Conservation (phyloP, 805 yeast genomes). For the Yamadazyma phyllophila region DNA sequence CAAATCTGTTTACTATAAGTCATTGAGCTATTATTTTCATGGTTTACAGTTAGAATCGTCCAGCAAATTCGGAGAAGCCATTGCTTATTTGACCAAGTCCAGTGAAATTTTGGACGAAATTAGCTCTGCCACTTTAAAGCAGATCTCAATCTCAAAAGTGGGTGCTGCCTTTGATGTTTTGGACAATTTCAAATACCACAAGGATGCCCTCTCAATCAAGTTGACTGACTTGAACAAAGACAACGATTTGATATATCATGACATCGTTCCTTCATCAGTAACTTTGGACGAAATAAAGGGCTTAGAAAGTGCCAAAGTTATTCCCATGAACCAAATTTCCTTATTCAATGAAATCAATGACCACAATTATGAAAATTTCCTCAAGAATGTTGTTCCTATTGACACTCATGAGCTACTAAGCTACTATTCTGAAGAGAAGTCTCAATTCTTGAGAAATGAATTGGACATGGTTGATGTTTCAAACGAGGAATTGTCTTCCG, state of each 20-base stretch:
- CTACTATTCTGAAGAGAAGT: slow-evolving; percentile 85
- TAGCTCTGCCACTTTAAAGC: slow-evolving; percentile 25
- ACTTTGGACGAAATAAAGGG: slow-evolving; percentile 65
- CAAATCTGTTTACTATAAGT: slow-evolving; percentile 54
- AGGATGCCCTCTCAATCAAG: slow-evolving; percentile 38
- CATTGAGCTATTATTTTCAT: slow-evolving; percentile 60
- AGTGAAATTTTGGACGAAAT: slow-evolving; percentile 36
- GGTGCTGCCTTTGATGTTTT: slow-evolving; percentile 35
- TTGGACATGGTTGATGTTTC: slow-evolving; percentile 74
- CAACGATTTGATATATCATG: slow-evolving; percentile 88
- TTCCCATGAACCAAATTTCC: slow-evolving; percentile 47
- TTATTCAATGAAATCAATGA: slow-evolving; percentile 43
- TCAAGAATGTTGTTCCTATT: slow-evolving; percentile 79
- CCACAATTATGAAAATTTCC: slow-evolving; percentile 49
- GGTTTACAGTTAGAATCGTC: slow-evolving; percentile 52
- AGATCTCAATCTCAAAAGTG: slow-evolving; percentile 18
- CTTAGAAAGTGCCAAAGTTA: slow-evolving; percentile 64
- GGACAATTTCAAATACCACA: slow-evolving; percentile 42
- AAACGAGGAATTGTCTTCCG: slow-evolving; percentile 73
- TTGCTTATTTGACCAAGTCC: slow-evolving; percentile 61
- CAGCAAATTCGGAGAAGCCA: slow-evolving; percentile 71
- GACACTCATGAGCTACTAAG: slow-evolving; percentile 85
- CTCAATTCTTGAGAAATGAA: slow-evolving; percentile 68
- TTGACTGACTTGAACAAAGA: slow-evolving; percentile 61
- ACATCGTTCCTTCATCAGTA: slow-evolving; percentile 59